Evolutionary conservation across 2,329 filamentous ascomycete genomes (phyloP).

Genomic region (Leptographium galeiforme): DNA sequence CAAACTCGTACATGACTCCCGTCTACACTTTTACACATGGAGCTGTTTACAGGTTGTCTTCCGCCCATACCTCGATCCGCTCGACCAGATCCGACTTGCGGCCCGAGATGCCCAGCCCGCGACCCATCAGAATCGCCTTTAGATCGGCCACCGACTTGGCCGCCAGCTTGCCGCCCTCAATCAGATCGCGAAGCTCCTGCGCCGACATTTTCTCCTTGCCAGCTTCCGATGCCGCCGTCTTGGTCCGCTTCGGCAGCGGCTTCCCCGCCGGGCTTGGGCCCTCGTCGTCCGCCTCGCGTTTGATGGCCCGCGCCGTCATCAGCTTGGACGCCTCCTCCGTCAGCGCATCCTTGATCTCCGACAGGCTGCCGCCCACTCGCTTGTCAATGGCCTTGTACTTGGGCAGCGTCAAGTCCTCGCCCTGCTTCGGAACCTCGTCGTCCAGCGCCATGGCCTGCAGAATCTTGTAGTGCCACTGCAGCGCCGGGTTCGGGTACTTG

Average conservation of each 20-base stretch:
- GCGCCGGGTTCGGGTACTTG: slow-evolving; percentile 79
- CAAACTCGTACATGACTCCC: too few relatives aligned
- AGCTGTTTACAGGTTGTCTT: slow-evolving; percentile 23
- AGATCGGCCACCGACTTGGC: slow-evolving; percentile 42
- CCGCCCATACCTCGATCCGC: slow-evolving; percentile 42
- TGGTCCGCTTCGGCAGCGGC: slow-evolving; percentile 35
- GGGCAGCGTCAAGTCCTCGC: slow-evolving; percentile 66
- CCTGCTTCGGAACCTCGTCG: slow-evolving; percentile 69
- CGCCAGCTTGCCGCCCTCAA: slow-evolving; percentile 31
- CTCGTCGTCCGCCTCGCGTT: slow-evolving; percentile 37
- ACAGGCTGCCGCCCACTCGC: slow-evolving; percentile 64
- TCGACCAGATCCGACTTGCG: slow-evolving; percentile 42
- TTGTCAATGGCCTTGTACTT: slow-evolving; percentile 83
- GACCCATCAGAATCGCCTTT: slow-evolving; percentile 32
- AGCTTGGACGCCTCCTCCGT: slow-evolving; percentile 36
- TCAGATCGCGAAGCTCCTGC: slow-evolving; percentile 32
- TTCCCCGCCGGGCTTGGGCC: slow-evolving; percentile 20
- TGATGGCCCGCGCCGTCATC: slow-evolving; percentile 28
- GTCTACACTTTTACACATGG: background rate
- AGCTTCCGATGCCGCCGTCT: slow-evolving; percentile 27
- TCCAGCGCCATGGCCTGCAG: slow-evolving; percentile 83
- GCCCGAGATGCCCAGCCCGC: slow-evolving; percentile 34
- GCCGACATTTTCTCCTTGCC: slow-evolving; percentile 20
- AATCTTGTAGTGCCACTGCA: slow-evolving; percentile 97
- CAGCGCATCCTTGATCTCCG: slow-evolving; percentile 61